Base-by-base conservation (phyloP, 345 rosid genomes). In the Citrus cavaleriei region DNA sequence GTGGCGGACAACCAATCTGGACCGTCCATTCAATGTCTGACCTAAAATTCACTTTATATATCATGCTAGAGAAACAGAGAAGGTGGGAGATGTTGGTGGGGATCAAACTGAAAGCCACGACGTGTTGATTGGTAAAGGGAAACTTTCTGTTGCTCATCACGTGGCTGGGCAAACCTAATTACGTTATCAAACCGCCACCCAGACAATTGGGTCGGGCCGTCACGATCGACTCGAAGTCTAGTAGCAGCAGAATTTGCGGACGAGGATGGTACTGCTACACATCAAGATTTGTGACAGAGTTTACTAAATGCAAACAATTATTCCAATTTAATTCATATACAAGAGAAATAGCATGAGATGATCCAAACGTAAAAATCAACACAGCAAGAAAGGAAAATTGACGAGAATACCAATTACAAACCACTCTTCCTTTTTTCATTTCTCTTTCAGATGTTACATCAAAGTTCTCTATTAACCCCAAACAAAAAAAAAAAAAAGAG, bases 1-100 rank as follows among this genome's bases (percentile, higher is more conserved):
- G 73, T 35, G 73, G 79, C 58, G 13, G 73, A 67, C 73, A 27
- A 37, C 58, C 32, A 77, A 68, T 57, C 66, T 35, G 57, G 35
- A 27, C 38, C 73, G 28, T 77, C 65, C 6, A 34, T 76, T 54
- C 34, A 57, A 34, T 35, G 72, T 24, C 27, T 24, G 8, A 32
- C 49, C 72, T 76, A 32, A 19, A 75, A 62, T 32, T 18, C 54
- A 13, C n/a, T 74, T 10, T 46, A 13, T 25, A 60, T 40, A 8
- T 55, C 67, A 34, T 24, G 55, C 59, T 18, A 74, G 7, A 37
- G 67, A 73, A 62, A 62, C 35, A 61, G 35, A 61, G 34, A 32
- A 30, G 14, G 22, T 6, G 61, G 30, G 16, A 27, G 68, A 7
- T 4, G 60, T 8, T 27, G 61, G 18, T 10, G 35, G 7, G 34